Evolutionary conservation across 495 filamentous ascomycete species (phyloP).

Genomic region (Penicillium macrosclerotiorum): DNA sequence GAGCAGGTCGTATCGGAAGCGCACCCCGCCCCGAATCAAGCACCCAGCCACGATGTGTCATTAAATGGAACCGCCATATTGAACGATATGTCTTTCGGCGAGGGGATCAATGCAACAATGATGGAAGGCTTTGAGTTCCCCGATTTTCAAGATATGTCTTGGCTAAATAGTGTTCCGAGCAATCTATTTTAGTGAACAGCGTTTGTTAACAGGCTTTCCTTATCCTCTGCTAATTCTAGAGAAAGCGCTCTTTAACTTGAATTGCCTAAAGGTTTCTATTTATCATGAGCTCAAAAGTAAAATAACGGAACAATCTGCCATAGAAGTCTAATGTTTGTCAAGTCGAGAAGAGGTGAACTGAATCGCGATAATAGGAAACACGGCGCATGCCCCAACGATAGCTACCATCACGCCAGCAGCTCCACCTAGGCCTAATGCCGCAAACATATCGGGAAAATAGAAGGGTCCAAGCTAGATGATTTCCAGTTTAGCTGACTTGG

Average conservation of each 20-base stretch:
- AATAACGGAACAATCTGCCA: no score
- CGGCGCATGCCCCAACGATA: conserved; percentile 23
- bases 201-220: no score
- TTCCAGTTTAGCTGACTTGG: not conserved
- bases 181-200: conserved; percentile 24
- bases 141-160: conserved; percentile 41
- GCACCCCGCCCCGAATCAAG: not conserved
- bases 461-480: conserved; percentile 28
- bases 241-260: no score
- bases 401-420: conserved; percentile 33
- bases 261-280: no score
- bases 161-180: conserved; percentile 39
- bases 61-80: conserved; percentile 3
- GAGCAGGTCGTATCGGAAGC: conserved; percentile 32
- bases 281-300: no score
- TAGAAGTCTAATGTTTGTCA: not conserved
- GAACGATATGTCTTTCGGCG: conserved; percentile 30
- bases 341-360: conserved; percentile 15
- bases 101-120: conserved; percentile 27
- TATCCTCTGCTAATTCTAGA: not conserved
- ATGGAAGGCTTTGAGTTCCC: conserved; percentile 32
- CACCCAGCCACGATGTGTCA: not conserved
- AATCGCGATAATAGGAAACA: conserved; percentile 24
- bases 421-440: conserved; percentile 22
- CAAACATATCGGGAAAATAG: conserved; percentile 34